Base-by-base conservation (phyloP, 2,329 filamentous ascomycete genomes). In the Tolypocladium sp. region DNA sequence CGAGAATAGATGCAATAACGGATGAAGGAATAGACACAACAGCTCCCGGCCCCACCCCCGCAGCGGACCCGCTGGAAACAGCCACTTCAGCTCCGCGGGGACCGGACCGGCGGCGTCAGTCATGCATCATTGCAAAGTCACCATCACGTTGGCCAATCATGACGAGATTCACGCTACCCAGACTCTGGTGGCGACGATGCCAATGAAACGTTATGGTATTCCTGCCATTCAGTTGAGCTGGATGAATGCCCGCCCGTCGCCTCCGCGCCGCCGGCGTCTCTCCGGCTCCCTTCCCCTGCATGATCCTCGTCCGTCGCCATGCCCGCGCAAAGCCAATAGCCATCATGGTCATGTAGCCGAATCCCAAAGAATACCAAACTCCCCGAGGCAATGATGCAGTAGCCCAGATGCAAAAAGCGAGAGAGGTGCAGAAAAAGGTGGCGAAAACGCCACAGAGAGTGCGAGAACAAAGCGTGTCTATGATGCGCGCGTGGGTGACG, bases 221-320 rank as follows among this genome's bases (percentile, higher is more conserved):
- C 61, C 68, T 72, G 69, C 70, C 69, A 71, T 72, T 72, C 70
- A 72, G 70, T 70, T 59, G 59, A 60, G 52, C 53, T 15, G 13
- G 38, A 15, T 38, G 13, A 9, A 25, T 30, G 46, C 20, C 46
- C 17, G 46, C 46, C 46, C 54, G 25, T 20, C 17, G 17, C 17
- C 25, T 15, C 27, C 27, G 30, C 7, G 17, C 46, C 4, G 17
- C 15, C 49, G 20, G 27, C 27, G 17, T 33, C 38, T 40, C 35
- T 20, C 25, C 9, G 1, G 37, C 37, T 25, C 35, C 52, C 12
- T 33, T 10, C 22, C 35, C 6, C 17, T 46, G 38, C 38, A 15
- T 33, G 9, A 20, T 30, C 35, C n/a, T 40, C 7, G 5, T 9
- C 3, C 37, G 25, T 25, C 7, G 15, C 37, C 22, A 27, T 51